These are phyloP conservation scores for Actinomortierella wolfii DNA, from an alignment of 371 early-diverging fungal species.

Conservation along the genomic window DNA sequence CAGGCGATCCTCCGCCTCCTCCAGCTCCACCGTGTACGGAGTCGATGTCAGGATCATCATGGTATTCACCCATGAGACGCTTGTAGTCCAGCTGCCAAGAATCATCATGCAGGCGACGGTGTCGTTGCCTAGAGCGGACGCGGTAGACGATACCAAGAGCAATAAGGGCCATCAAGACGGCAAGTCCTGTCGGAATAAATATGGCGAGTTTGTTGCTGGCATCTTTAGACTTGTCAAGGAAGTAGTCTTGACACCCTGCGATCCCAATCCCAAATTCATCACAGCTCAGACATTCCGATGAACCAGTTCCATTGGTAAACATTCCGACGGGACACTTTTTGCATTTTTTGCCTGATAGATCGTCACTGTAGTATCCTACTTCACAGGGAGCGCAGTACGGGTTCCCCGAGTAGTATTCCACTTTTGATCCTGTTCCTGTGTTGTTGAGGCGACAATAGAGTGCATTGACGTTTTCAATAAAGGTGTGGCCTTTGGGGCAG, in stretches of 20 bases:
- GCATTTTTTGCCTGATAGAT: conserved; percentile 17
- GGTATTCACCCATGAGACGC: conserved; percentile 37
- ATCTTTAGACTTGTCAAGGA: conserved; percentile 6
- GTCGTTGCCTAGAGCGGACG: conserved; percentile 23
- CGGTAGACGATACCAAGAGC: conserved; percentile 1
- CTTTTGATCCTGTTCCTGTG: neutral
- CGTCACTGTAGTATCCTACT: conserved; percentile 14
- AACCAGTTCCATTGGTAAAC: conserved; percentile 23
- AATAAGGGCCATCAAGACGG: conserved; percentile 5
- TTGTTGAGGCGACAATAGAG: conserved; percentile 14
- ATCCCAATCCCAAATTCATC: conserved; percentile 9
- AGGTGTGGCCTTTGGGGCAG: conserved; percentile 21
- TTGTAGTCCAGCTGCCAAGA: conserved; percentile 46
- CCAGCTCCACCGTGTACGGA: neutral
- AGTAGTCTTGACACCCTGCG: conserved; percentile 21
- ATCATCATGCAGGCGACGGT: conserved; percentile 31
- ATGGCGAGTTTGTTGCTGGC: conserved; percentile 19
- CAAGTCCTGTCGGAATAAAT: conserved; percentile 24
- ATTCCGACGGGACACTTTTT: conserved; percentile 20
- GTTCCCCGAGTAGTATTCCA: conserved; percentile 6
- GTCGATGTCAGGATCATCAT: conserved; percentile 27
- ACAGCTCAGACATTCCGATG: conserved; percentile 17
- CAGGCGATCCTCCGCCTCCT: no score
- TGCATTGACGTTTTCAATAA: conserved; percentile 7
- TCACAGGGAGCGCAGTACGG: conserved; percentile 23